Evolutionary conservation across 78 protist species (phyloP).

Genomic region (Dictyostelium capitatum): DNA sequence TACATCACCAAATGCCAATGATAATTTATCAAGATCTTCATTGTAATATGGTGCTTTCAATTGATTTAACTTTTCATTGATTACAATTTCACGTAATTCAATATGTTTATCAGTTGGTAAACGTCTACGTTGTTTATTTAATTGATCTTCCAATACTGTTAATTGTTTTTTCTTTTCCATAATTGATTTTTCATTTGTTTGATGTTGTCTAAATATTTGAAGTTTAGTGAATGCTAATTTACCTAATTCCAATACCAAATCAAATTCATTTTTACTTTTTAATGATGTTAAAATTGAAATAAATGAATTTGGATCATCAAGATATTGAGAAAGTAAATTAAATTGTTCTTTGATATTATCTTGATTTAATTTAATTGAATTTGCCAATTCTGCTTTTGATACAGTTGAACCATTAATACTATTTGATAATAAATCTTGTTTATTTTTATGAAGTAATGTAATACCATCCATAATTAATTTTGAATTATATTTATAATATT

Average conservation of each 20-base stretch:
- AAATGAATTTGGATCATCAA: slow-evolving; percentile 39
- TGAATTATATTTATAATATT: not conserved
- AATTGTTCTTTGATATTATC: not conserved
- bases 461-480: slow-evolving; percentile 1
- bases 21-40: not conserved
- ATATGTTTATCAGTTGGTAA: slow-evolving; percentile 38
- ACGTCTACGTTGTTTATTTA: slow-evolving; percentile 43
- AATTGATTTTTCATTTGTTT: not conserved
- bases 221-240: slow-evolving; percentile 32
- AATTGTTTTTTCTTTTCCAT: not conserved
- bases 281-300: not conserved
- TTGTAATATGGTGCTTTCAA: not conserved
- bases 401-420: not conserved
- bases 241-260: slow-evolving; percentile 5
- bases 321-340: not conserved
- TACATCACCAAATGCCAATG: not conserved
- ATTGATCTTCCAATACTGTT: not conserved
- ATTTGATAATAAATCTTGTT: not conserved
- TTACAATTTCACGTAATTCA: slow-evolving; percentile 5
- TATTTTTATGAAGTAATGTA: not conserved
- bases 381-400: not conserved
- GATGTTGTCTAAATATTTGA: not conserved
- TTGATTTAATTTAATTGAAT: not conserved
- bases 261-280: slow-evolving; percentile 12
- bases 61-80: not conserved